Base-by-base conservation (phyloP, 1,139 yeast genomes). In the Magnusiomyces tetraspermus region DNA sequence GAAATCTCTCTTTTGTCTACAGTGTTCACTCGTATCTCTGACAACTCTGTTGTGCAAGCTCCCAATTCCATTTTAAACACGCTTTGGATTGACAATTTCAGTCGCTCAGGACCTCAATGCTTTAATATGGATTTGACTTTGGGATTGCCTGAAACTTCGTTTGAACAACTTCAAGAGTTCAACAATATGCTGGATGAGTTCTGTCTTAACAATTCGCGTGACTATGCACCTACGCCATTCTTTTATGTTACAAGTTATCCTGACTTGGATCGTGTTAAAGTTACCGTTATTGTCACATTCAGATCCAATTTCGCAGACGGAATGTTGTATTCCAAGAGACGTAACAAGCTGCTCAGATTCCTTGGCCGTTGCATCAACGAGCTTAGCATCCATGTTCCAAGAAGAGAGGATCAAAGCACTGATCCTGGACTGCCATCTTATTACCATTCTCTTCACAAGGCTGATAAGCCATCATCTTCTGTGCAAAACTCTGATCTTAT, bases 1-100 rank as follows among this genome's bases (percentile, higher is more conserved):
- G 70, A 71, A 48, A 59, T 71, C 48, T 67, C 72, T 17, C 64
- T 72, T 24, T 60, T 71, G 53, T 71, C 65, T 54, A 68, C 75
- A 0, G 71, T 67, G 17, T 70, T 72, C 55, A 58, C 57, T 21
- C 62, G 66, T 37, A 57, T 59, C 5, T 58, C 63, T 15, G 62
- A 63, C 36, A 67, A 64, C n/a, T 60, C 64, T 19, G 56, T 63
- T 13, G 66, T 68, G 17, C 76, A 72, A 58, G 71, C 69, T 2
- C 67, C 75, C 40, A 71, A 72, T 56, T 62, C 72, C 3, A 60
- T 63, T 21, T 63, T 72, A 37, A 71, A 70, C 57, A 63, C 71
- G 1, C 60, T 66, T 22, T 71, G 71, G 66, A 67, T 72, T 51
- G 73, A 71, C 53, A 72, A 72, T 56, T 51, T 68, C 36, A 64